Evolutionary conservation across 768 basidiomycete species (phyloP).

Genomic region (Kwoniella sp.): DNA sequence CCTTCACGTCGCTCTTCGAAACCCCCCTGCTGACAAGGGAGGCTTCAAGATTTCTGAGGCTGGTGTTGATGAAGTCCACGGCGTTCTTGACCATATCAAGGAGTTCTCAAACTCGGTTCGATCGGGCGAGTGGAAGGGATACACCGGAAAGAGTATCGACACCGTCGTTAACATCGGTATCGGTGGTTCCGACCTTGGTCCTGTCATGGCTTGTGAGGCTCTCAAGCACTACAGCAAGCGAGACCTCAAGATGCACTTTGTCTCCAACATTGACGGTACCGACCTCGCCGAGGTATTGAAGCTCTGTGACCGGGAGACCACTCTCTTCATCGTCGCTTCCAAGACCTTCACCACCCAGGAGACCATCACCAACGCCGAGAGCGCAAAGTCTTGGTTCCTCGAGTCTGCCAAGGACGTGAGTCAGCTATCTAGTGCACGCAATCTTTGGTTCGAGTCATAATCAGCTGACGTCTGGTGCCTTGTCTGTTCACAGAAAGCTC

Average conservation of each 20-base stretch:
- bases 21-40: conserved; percentile 61
- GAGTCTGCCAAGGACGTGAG: conserved; percentile 69
- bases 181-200: conserved; percentile 95
- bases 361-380: conserved; percentile 97
- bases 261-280: conserved; percentile 97
- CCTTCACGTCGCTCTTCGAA: conserved; percentile 86
- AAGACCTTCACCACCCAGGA: conserved; percentile 99
- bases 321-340: conserved; percentile 95
- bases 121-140: conserved; percentile 90
- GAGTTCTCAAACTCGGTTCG: conserved; percentile 82
- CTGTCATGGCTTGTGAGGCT: conserved; percentile 98
- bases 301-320: conserved; percentile 82
- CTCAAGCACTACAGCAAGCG: conserved; percentile 90
- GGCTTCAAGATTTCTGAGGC: conserved; percentile 76
- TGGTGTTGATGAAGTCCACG: conserved; percentile 74
- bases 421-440: conserved; percentile 10
- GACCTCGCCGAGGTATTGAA: conserved; percentile 87
- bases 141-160: conserved; percentile 91
- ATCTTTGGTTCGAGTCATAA: no score
- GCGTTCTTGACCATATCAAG: conserved; percentile 87
- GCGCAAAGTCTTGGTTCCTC: conserved; percentile 93
- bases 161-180: conserved; percentile 99
- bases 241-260: conserved; percentile 82
- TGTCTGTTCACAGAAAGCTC: conserved; percentile 61
- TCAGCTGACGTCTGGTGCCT: not conserved